phyloP scores from a whole-genome alignment of 352 stramenopile species.

The Phytopythium kandeliae region DNA sequence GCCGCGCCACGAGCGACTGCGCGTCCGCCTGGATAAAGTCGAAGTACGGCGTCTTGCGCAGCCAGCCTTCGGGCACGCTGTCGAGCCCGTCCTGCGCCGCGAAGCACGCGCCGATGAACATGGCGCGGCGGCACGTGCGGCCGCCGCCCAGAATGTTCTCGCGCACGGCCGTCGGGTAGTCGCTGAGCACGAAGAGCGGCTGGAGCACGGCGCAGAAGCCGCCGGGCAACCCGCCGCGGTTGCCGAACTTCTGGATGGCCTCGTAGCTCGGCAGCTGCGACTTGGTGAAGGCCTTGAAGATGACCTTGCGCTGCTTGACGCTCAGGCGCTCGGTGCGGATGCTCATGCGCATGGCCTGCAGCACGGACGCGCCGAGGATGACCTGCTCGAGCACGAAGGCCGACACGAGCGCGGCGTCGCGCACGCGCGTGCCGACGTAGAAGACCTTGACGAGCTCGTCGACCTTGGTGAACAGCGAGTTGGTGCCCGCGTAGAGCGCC shows the following conservation, averaged over 20 bases:
- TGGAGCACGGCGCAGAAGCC: slow-evolving; percentile 71
- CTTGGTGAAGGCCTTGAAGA: slow-evolving; percentile 85
- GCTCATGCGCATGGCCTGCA: slow-evolving; percentile 81
- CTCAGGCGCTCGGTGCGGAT: slow-evolving; percentile 74
- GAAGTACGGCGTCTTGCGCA: slow-evolving; percentile 79
- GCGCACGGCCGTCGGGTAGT: slow-evolving; percentile 71
- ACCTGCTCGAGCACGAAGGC: slow-evolving; percentile 79
- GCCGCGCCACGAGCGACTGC: slow-evolving; percentile 55
- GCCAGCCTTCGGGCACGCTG: slow-evolving; percentile 60
- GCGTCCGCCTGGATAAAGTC: slow-evolving; percentile 75
- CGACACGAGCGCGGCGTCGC: slow-evolving; percentile 60
- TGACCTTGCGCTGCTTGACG: slow-evolving; percentile 78
- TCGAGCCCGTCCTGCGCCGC: slow-evolving; percentile 66
- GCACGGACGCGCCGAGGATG: slow-evolving; percentile 65
- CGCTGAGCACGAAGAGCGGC: slow-evolving; percentile 71
- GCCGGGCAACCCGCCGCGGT: slow-evolving; percentile 59
- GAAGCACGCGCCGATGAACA: slow-evolving; percentile 83
- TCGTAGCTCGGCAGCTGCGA: slow-evolving; percentile 75
- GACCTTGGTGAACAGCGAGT: slow-evolving; percentile 76
- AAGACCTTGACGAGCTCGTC: slow-evolving; percentile 79
- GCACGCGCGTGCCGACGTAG: slow-evolving; percentile 63
- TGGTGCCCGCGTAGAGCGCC: slow-evolving; percentile 73
- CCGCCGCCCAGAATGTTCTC: slow-evolving; percentile 82
- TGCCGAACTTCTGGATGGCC: slow-evolving; percentile 80
- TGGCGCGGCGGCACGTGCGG: slow-evolving; percentile 66